Conservation (phyloP, 176 grass and related monocot genomes). For the Hordeum marinum region DNA sequence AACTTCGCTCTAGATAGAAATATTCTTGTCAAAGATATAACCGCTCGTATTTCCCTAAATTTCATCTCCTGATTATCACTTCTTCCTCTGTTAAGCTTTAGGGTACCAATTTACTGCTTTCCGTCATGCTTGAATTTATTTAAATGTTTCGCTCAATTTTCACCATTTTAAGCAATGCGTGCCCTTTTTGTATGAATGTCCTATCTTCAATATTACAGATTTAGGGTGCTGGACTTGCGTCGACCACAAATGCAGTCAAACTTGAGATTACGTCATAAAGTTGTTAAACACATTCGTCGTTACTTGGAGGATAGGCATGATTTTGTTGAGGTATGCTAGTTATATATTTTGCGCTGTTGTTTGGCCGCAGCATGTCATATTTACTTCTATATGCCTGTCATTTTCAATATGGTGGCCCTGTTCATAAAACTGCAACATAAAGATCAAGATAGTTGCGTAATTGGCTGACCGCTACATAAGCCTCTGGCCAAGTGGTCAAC, state of each 20-base stretch:
- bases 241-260: conserved; percentile 97
- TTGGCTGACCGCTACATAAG: not conserved
- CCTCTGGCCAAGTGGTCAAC: not conserved
- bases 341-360: conserved; percentile 8
- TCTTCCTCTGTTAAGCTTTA: not conserved
- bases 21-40: not conserved
- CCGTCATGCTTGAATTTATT: not conserved
- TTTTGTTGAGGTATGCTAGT: conserved; percentile 84
- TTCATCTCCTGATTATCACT: not conserved
- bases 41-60: conserved; percentile 1
- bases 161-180: not conserved
- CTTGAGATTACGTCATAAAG: conserved; percentile 84
- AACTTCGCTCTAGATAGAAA: not conserved
- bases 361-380: not conserved
- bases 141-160: not conserved
- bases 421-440: not conserved
- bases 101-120: not conserved
- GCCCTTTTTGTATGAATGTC: not conserved
- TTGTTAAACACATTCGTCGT: conserved; percentile 78
- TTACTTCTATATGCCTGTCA: not conserved
- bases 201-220: conserved; percentile 43
- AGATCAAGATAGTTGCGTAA: not conserved
- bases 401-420: not conserved
- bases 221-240: conserved; percentile 82
- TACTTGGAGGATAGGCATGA: conserved; percentile 92